Evolutionary conservation across 192 early-diverging fungal species (phyloP).

Genomic region (Podochytrium sp.): DNA sequence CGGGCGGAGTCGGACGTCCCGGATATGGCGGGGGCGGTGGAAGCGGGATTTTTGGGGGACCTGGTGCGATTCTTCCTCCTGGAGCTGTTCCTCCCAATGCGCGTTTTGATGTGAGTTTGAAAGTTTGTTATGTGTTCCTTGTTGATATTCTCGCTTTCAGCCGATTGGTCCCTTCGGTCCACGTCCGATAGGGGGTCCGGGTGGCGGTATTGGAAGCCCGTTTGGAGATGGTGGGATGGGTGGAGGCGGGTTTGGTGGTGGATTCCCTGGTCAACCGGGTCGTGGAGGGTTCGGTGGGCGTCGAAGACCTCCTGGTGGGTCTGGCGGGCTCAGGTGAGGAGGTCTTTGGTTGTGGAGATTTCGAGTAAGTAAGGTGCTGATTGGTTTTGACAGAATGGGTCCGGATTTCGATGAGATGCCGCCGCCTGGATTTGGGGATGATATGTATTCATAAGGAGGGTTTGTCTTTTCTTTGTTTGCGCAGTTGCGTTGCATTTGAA

Average conservation of each 20-base stretch:
- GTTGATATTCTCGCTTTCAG: slow-evolving; percentile 1
- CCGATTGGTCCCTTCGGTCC: slow-evolving; percentile 83
- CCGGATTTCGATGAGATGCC: slow-evolving; percentile 77
- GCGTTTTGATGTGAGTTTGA: slow-evolving; percentile 68
- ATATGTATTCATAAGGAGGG: no score
- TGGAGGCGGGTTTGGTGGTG: slow-evolving; percentile 29
- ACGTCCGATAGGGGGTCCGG: slow-evolving; percentile 38
- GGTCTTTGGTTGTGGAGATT: slow-evolving; percentile 7
- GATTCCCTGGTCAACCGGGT: slow-evolving; percentile 4
- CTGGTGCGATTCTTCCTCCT: slow-evolving; percentile 50
- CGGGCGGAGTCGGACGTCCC: no score
- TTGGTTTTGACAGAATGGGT: slow-evolving; percentile 53
- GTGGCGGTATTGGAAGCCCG: slow-evolving; percentile 44
- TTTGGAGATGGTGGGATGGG: slow-evolving; percentile 43
- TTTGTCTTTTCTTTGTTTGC: no score
- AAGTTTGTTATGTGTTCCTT: not conserved
- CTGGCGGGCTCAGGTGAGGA: slow-evolving; percentile 33
- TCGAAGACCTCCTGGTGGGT: slow-evolving; percentile 34
- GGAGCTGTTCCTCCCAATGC: slow-evolving; percentile 71
- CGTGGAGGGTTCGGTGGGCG: slow-evolving; percentile 25
- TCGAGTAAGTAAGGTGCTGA: not conserved
- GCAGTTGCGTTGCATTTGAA: no score
- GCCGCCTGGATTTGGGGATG: slow-evolving; percentile 57
- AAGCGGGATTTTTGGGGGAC: slow-evolving; percentile 48
- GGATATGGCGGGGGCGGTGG: slow-evolving; percentile 38